Base-by-base conservation (phyloP, 1,139 yeast genomes). In the Scheffersomyces lignicola region DNA sequence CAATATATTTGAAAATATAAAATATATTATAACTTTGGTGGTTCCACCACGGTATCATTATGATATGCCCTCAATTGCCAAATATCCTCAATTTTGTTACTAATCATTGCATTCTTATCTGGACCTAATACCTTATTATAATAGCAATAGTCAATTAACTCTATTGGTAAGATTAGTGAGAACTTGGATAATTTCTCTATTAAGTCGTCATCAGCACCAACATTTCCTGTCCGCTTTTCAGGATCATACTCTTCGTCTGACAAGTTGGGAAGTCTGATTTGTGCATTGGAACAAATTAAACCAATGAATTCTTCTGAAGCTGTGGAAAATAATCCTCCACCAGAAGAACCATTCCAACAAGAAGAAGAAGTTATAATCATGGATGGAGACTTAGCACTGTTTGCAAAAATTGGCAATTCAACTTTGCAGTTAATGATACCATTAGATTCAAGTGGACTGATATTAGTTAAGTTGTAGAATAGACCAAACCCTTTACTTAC, bases 281-380 rank as follows among this genome's bases (percentile, higher is more conserved):
- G 66, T 10, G 73, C 90, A 52, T 83, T 83, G 21, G 85, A 78
- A 24, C 85, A 78, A 62, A 83, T 73, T 24, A 80, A 52, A 0
- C 86, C 86, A 9, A 79, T 50, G 4, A 82, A 55, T 26, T 62
- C 55, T 11, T 49, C 46, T 4, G 18, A 5, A 0, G 46, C 32
- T 3, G 40, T 31, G 36, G 65, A 62, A 37, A 77, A 65, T 3
- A 81, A 52, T 0, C 82, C 87, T 0, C 90, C 90, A 0, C 90
- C 90, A 1, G 85, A 78, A 2, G 88, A 80, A 0, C 90, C 90
- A 47, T 82, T 81, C 87, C 88, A 83, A 54, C 88, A 82, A 8
- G 80, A 69, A 0, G 86, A 73, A 0, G 85, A 73, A 0, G 79
- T 64, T 0, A 80, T 58, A 1, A 79, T 45, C 56, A 83, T 52